These are phyloP conservation scores for Cercospora sp. DNA, from an alignment of 2,329 filamentous ascomycete species.

Conservation along the genomic window DNA sequence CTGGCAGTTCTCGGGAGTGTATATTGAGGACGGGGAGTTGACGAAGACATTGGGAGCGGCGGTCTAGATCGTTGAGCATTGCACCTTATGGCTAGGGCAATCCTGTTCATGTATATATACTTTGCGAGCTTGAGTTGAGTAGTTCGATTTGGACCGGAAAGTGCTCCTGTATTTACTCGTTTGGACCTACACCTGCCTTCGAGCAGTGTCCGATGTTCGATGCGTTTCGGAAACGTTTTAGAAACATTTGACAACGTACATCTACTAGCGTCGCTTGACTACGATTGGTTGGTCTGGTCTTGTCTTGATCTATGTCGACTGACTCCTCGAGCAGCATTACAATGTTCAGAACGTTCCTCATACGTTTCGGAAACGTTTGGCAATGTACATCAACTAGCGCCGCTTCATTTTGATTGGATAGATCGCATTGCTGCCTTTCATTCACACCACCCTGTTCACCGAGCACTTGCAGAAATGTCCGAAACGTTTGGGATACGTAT, in stretches of 20 bases:
- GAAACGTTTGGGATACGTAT: background rate
- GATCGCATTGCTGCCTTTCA: background rate
- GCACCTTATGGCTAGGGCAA: background rate
- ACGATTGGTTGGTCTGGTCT: background rate
- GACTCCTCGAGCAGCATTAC: background rate
- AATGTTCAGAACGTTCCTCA: background rate
- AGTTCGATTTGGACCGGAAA: background rate
- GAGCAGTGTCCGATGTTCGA: background rate
- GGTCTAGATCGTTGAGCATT: background rate
- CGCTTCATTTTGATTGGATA: background rate
- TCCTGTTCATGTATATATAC: background rate
- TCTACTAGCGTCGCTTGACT: background rate
- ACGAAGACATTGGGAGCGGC: constrained; percentile 24
- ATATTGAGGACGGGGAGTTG: constrained; percentile 61
- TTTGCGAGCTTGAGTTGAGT: background rate
- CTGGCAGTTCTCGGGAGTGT: constrained; percentile 71
- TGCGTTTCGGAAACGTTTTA: background rate
- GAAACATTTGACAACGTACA: background rate
- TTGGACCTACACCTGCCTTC: background rate
- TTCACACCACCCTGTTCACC: background rate
- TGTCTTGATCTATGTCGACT: background rate
- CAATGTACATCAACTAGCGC: background rate
- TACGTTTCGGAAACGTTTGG: background rate
- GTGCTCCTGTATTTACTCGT: background rate
- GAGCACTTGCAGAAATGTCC: background rate